Evolutionary conservation across 169 alveolate genomes (phyloP).

Genomic region (Babesia caballi): DNA sequence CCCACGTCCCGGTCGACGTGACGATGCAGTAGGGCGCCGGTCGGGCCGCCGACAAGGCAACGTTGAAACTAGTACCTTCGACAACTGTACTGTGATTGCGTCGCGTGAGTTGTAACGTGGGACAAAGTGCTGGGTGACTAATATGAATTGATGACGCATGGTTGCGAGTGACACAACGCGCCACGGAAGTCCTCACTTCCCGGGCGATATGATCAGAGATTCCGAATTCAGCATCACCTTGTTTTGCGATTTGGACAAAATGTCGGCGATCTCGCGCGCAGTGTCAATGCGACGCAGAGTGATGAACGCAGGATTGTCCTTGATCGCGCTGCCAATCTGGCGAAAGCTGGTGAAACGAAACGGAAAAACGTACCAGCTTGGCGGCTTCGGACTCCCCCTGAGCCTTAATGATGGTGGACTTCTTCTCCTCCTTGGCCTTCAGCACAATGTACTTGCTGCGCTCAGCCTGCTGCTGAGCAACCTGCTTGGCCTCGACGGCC

Average conservation of each 20-base stretch:
- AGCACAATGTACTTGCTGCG: constrained; percentile 92
- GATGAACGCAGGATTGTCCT: constrained; percentile 87
- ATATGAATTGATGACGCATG: no score
- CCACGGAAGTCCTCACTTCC: constrained; percentile 20
- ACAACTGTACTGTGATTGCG: no score
- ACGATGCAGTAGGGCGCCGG: constrained; percentile 14
- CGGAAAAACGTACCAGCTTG: constrained; percentile 65
- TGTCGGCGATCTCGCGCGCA: constrained; percentile 90
- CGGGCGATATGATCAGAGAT: constrained; percentile 61
- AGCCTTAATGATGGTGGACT: constrained; percentile 93
- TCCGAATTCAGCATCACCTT: constrained; percentile 74
- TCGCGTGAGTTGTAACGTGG: no score
- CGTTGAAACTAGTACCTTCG: no score
- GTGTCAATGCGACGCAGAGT: constrained; percentile 92
- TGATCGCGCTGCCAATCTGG: constrained; percentile 79
- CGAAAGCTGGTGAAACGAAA: no score
- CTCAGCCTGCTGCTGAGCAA: constrained; percentile 97
- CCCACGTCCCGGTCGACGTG: constrained; percentile 1
- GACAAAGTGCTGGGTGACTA: no score
- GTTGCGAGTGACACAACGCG: no score
- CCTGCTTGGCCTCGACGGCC: constrained; percentile 97
- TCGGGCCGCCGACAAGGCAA: no score
- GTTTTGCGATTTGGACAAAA: constrained; percentile 86
- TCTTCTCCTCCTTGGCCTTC: constrained; percentile 94
- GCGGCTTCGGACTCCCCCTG: constrained; percentile 96